Evolutionary conservation across 495 filamentous ascomycete genomes (phyloP).

Genomic region (Trypethelium eluteriae): DNA sequence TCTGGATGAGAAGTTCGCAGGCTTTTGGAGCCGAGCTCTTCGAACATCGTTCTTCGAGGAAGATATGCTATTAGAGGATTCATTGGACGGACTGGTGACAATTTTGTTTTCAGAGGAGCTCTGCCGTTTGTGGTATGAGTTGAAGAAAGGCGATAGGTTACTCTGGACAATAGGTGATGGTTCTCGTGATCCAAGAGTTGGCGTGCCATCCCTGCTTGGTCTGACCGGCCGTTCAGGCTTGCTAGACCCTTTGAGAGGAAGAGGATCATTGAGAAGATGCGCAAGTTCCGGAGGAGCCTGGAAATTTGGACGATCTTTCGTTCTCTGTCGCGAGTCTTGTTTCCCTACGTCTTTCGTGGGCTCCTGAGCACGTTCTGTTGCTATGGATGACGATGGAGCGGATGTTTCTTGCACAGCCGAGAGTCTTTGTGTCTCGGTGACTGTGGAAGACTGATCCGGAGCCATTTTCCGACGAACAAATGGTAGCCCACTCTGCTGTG

Average conservation of each 20-base stretch:
- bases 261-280: conserved; percentile 32
- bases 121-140: conserved; percentile 39
- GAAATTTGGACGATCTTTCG: conserved; percentile 29
- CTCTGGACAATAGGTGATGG: conserved; percentile 68
- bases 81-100: conserved; percentile 14
- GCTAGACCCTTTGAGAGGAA: conserved; percentile 1
- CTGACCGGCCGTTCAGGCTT: conserved; percentile 35
- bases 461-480: conserved; percentile 52
- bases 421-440: conserved; percentile 15
- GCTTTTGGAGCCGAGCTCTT: conserved; percentile 26
- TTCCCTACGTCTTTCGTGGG: conserved; percentile 33
- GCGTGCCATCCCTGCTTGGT: conserved; percentile 76
- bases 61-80: background rate
- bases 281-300: conserved; percentile 38
- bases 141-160: conserved; percentile 51
- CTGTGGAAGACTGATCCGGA: background rate
- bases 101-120: conserved; percentile 27
- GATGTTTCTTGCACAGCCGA: conserved; percentile 1
- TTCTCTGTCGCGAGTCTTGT: conserved; percentile 36
- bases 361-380: conserved; percentile 40
- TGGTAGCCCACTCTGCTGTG: conserved; percentile 56
- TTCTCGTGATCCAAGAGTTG: conserved; percentile 53
- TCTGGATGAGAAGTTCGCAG: conserved; percentile 33
- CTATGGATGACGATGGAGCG: conserved; percentile 33
- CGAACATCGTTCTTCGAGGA: background rate